Percentiles rank a stretch among this genome's conserved stretches.
Conservation (phyloP, 1,284 basidiomycete genomes). For the Gymnopus androsaceus region DNA sequence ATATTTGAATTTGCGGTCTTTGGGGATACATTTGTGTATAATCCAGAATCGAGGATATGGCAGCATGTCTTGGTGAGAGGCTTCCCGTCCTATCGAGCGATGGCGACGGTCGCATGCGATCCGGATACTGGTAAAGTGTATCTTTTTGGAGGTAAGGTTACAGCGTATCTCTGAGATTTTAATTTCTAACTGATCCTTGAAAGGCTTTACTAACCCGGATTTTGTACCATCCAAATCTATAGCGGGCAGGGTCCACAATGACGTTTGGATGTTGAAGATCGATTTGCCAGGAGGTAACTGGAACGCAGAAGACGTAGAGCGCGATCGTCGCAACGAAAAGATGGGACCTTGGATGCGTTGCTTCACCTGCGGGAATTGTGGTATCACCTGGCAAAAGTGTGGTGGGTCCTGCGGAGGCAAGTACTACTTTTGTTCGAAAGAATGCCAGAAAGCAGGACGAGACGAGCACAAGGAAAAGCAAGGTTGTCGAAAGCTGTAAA, state of each 20-base stretch:
- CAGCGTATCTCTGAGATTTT: neutral
- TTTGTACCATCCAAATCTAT: conserved; percentile 8
- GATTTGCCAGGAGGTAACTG: conserved; percentile 15
- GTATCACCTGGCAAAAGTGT: conserved; percentile 16
- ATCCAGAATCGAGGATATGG: conserved; percentile 15
- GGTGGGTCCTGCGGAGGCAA: conserved; percentile 12
- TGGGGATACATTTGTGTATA: conserved; percentile 18
- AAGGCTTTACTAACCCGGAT: conserved; percentile 13
- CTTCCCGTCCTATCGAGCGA: conserved; percentile 18
- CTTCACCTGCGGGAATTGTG: conserved; percentile 15
- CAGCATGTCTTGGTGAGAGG: conserved; percentile 17
- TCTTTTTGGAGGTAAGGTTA: conserved; percentile 11
- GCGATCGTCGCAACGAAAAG: conserved; percentile 13
- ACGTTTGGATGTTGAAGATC: conserved; percentile 18
- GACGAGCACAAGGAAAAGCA: conserved; percentile 18
- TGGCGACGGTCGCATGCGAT: conserved; percentile 14
- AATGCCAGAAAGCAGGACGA: conserved; percentile 18
- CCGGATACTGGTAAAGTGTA: conserved; percentile 17
- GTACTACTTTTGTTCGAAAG: conserved; percentile 17
- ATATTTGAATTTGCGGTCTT: conserved; percentile 12
- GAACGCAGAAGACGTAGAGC: conserved; percentile 15
- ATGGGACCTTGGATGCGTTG: conserved; percentile 21
- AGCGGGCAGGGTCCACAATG: conserved; percentile 10
- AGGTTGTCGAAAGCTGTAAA: conserved; percentile 13
- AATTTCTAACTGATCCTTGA: neutral